phyloP scores from a whole-genome alignment of 225 moss, liverwort and hornwort genomes.

The Pseudoscleropodium purum region DNA sequence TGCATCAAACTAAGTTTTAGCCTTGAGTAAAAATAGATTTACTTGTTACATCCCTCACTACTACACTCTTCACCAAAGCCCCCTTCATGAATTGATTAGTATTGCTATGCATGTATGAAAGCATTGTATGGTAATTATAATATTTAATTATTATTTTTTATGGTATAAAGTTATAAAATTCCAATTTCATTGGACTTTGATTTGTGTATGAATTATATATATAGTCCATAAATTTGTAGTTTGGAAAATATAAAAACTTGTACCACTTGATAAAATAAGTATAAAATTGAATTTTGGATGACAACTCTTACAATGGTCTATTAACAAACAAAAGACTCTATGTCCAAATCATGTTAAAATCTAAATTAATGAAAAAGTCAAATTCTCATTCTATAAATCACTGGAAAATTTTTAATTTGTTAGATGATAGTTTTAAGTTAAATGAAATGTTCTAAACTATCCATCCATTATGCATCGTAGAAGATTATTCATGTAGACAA shows the following conservation, averaged over 20 bases:
- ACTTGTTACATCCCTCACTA: rapidly evolving
- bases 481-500: not conserved
- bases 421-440: not conserved
- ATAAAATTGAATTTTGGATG: not conserved
- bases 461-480: not conserved
- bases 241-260: not conserved
- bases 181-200: not conserved
- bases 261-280: not conserved
- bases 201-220: not conserved
- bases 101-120: not conserved
- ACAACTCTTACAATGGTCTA: not conserved
- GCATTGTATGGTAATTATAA: not conserved
- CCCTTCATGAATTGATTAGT: no score
- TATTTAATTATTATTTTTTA: not conserved
- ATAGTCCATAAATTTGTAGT: no score
- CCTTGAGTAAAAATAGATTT: not conserved
- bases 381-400: not conserved
- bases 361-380: no score
- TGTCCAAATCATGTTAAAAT: not conserved
- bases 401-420: not conserved
- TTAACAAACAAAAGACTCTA: no score
- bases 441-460: not conserved
- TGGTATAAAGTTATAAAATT: not conserved
- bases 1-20: not conserved
- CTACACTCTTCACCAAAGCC: not conserved